Base-by-base conservation (phyloP, 1,284 basidiomycete genomes). In the Lignosus rhinocerotis region DNA sequence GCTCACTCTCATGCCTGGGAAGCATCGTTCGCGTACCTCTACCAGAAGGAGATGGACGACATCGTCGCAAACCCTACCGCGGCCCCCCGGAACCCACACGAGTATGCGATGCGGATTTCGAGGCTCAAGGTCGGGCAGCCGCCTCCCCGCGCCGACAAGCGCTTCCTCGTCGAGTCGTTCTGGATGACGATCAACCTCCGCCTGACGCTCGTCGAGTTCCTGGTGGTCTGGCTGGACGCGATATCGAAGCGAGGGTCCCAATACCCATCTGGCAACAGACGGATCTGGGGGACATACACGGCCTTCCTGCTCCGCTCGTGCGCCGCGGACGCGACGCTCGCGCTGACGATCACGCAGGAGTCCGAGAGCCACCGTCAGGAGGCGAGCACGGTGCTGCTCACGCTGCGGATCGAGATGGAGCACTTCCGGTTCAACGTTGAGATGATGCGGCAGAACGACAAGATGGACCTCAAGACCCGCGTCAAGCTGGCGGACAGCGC, bases 161-260 rank as follows among this genome's bases (percentile, higher is more conserved):
- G 81, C n/a, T 84, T 80, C 69, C 66, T 77, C 21, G 77, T 84
- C 11, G 84, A 86, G 66, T 81, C 81, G 0, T 77, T 84, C 62
- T 80, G 79, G 76, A 58, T 71, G 1, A 74, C 77, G 6, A 68
- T 85, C 52, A 70, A 78, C 12, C 66, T 83, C 14, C 78, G 83
- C 0, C 73, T 81, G 60, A 68, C 69, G 10, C 66, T 81, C 30
- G 75, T 69, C 2, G 69, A 77, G 21, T 65, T 82, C 42, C 76
- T 75, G 0, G 52, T 30, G 17, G 31, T 25, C 4, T 67, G 68
- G 65, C 39, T 64, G 9, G 53, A 56, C 11, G 60, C 54, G 3
- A 17, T 66, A 1, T 60, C 66, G 31, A 60, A 64, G 41, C 63
- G 59, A 48, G 4, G 6, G 1, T 33, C 63, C 47, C 52, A 51